These are phyloP conservation scores for Pholiota microspora DNA, from an alignment of 768 basidiomycete species.

Conservation along the genomic window DNA sequence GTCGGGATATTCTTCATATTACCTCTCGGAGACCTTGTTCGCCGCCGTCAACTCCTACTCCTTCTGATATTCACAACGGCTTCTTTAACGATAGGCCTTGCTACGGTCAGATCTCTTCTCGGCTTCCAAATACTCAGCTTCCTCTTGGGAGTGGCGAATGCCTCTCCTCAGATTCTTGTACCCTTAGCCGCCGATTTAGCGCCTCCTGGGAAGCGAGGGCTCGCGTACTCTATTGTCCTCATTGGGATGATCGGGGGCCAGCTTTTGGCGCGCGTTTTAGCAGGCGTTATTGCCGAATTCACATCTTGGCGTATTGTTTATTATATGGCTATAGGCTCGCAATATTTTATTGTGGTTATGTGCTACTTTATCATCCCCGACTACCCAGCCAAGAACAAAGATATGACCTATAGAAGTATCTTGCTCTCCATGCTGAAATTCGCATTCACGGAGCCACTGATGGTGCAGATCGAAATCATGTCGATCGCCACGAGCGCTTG, in stretches of 20 bases:
- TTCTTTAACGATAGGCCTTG: constrained; percentile 66
- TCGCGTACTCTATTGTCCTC: constrained; percentile 72
- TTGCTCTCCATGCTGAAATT: constrained; percentile 73
- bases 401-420: constrained; percentile 65
- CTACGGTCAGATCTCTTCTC: constrained; percentile 51
- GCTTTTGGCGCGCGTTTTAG: constrained; percentile 68
- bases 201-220: constrained; percentile 66
- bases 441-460: constrained; percentile 69
- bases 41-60: constrained; percentile 68
- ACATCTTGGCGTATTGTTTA: constrained; percentile 71
- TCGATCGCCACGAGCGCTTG: constrained; percentile 58
- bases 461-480: constrained; percentile 66
- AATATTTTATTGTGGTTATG: constrained; percentile 51
- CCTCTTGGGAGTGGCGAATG: constrained; percentile 65
- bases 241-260: constrained; percentile 67
- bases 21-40: constrained; percentile 80
- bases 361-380: constrained; percentile 71
- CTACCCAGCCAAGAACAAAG: constrained; percentile 70
- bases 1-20: constrained; percentile 69
- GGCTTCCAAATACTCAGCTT: constrained; percentile 70
- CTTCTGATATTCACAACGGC: constrained; percentile 50
- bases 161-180: constrained; percentile 76
- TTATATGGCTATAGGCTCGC: constrained; percentile 72
- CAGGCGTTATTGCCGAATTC: constrained; percentile 72
- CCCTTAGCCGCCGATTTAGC: constrained; percentile 79